These are phyloP conservation scores for Phytophthora podocarpi DNA, from an alignment of 352 stramenopile genomes.

Conservation along the genomic window DNA sequence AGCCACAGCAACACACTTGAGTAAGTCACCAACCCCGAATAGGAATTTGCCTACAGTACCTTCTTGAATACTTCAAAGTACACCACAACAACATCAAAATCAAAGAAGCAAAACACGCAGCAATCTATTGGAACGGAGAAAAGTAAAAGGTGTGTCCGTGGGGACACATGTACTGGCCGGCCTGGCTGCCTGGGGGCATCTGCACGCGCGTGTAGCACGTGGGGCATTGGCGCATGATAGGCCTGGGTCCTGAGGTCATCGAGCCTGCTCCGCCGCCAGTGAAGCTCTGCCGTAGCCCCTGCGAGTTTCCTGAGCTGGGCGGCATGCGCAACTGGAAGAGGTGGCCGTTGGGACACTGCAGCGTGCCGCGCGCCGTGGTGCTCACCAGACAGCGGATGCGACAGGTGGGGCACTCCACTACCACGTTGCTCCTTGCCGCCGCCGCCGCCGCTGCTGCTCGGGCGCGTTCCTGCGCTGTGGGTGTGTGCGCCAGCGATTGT, in stretches of 20 bases:
- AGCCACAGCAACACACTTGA: not conserved
- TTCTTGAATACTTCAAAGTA: slow-evolving; percentile 12
- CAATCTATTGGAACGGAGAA: slow-evolving; percentile 64
- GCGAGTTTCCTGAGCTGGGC: slow-evolving; percentile 44
- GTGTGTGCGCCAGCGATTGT: slow-evolving; percentile 73
- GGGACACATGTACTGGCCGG: slow-evolving; percentile 90
- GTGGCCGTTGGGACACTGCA: slow-evolving; percentile 80
- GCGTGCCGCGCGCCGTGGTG: slow-evolving; percentile 67
- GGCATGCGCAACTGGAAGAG: slow-evolving; percentile 80
- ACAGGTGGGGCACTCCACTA: slow-evolving; percentile 77
- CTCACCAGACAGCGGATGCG: slow-evolving; percentile 81
- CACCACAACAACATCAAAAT: slow-evolving; percentile 4
- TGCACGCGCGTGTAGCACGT: slow-evolving; percentile 89
- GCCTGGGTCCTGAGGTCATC: slow-evolving; percentile 38
- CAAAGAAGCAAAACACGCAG: slow-evolving; percentile 15
- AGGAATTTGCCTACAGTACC: not conserved
- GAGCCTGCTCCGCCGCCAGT: slow-evolving; percentile 18
- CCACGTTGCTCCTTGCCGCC: slow-evolving; percentile 66
- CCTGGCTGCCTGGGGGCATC: slow-evolving; percentile 84
- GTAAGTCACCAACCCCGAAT: not conserved
- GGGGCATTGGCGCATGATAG: slow-evolving; percentile 85
- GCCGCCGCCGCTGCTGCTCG: slow-evolving; percentile 54
- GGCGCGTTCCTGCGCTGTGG: slow-evolving; percentile 72
- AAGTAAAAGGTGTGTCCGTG: slow-evolving; percentile 90
- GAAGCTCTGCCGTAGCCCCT: slow-evolving; percentile 45